Conservation (phyloP, 352 stramenopile species). For the Globisporangium lucens region DNA sequence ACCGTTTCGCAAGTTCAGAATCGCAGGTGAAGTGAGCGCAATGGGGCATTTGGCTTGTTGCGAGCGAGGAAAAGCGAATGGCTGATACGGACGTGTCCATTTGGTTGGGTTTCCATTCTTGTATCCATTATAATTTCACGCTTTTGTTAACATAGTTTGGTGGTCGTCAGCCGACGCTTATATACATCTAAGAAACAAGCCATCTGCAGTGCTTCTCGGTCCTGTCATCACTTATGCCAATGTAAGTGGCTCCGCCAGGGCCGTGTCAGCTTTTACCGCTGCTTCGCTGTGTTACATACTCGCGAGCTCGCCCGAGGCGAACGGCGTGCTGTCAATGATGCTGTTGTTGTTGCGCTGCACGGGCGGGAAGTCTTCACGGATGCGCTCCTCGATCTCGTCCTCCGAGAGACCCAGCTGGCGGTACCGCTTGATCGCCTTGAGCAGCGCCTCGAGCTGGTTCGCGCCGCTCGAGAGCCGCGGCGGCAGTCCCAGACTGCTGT, state of each 20-base stretch:
- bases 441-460: constrained; percentile 55
- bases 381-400: constrained; percentile 62
- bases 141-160: not conserved
- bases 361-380: constrained; percentile 63
- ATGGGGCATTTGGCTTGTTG: too few relatives aligned
- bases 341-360: constrained; percentile 36
- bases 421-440: constrained; percentile 65
- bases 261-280: not conserved
- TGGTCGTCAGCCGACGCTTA: not conserved
- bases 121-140: not conserved
- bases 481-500: constrained; percentile 53
- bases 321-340: not conserved
- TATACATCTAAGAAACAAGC: not conserved
- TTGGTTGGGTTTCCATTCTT: not conserved
- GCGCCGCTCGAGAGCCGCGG: constrained; percentile 55
- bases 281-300: constrained; percentile 11
- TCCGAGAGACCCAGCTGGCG: constrained; percentile 49
- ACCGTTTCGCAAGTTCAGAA: not conserved
- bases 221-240: constrained; percentile 6
- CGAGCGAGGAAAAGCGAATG: not conserved
- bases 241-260: not conserved
- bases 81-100: not conserved
- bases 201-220: not conserved
- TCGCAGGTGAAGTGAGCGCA: not conserved
- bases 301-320: constrained; percentile 14